Percentiles rank a stretch among this genome's conserved stretches.
phyloP scores from a whole-genome alignment of 1,139 yeast species.

The Lodderomyces parapsilosis region DNA sequence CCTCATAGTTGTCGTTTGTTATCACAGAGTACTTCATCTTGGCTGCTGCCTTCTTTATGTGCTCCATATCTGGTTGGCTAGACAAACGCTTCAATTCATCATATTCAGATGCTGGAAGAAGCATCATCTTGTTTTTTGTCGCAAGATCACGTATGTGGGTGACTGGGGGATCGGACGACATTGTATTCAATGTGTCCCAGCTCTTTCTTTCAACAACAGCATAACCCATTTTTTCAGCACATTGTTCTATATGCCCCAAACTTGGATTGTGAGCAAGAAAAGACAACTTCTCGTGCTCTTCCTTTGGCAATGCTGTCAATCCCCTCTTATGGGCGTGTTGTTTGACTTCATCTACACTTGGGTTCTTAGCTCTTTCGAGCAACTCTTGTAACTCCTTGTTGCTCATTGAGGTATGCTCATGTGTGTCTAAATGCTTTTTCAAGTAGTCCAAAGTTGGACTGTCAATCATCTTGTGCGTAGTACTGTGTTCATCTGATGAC shows the following conservation, averaged over 20 bases:
- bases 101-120: constrained; percentile 12
- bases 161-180: constrained; percentile 4
- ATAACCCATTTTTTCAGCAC: constrained; percentile 7
- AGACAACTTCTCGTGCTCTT: constrained; percentile 37
- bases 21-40: constrained; percentile 24
- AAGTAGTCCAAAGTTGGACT: constrained; percentile 27
- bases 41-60: constrained; percentile 9
- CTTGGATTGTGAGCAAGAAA: constrained; percentile 29
- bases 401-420: constrained; percentile 13
- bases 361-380: constrained; percentile 27
- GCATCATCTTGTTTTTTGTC: constrained; percentile 3
- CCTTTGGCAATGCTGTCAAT: constrained; percentile 33
- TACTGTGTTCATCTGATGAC: constrained; percentile 16
- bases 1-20: constrained; percentile 24
- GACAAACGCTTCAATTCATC: constrained; percentile 14
- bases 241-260: constrained; percentile 19
- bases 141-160: constrained; percentile 5
- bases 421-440: constrained; percentile 10
- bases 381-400: constrained; percentile 19
- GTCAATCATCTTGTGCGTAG: constrained; percentile 15
- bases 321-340: constrained; percentile 34
- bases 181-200: background rate
- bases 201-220: constrained; percentile 4
- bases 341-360: constrained; percentile 34
- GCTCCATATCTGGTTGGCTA: constrained; percentile 16